Conservation (phyloP, 805 yeast genomes). For the Lipomyces orientalis region DNA sequence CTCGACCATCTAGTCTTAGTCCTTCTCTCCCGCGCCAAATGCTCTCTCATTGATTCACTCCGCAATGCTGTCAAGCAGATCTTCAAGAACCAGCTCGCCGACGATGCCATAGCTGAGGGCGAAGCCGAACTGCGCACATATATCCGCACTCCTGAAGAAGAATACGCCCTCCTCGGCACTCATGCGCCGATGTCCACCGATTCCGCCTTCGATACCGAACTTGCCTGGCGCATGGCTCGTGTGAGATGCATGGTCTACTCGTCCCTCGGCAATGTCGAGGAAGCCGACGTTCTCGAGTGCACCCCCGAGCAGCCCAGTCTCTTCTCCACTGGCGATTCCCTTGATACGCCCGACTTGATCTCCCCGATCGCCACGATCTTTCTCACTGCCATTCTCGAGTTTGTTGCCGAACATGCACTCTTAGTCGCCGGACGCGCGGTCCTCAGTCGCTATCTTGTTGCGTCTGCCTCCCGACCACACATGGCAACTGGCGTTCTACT, state of each 20-base stretch:
- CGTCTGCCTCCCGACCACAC: slow-evolving; percentile 9
- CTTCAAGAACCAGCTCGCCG: slow-evolving; percentile 20
- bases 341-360: background rate
- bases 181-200: background rate
- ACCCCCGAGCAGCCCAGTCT: slow-evolving; percentile 16
- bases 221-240: slow-evolving; percentile 25
- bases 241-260: slow-evolving; percentile 29
- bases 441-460: slow-evolving; percentile 21
- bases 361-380: slow-evolving; percentile 23
- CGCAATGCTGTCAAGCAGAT: slow-evolving; percentile 13
- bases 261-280: slow-evolving; percentile 29
- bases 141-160: slow-evolving; percentile 16
- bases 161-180: slow-evolving; percentile 5
- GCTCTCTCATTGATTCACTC: slow-evolving; percentile 8
- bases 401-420: slow-evolving; percentile 16
- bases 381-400: slow-evolving; percentile 19
- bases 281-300: slow-evolving; percentile 19
- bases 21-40: slow-evolving; percentile 18
- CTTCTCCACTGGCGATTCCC: background rate
- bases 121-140: slow-evolving; percentile 24
- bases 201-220: slow-evolving; percentile 13
- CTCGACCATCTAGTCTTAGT: slow-evolving; percentile 17
- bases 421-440: slow-evolving; percentile 26
- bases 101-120: slow-evolving; percentile 23
- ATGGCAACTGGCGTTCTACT: background rate